Percentiles rank a stretch among this genome's conserved stretches.
Conservation (phyloP, 129 eudicot species). For the Flaveria ramosissima region DNA sequence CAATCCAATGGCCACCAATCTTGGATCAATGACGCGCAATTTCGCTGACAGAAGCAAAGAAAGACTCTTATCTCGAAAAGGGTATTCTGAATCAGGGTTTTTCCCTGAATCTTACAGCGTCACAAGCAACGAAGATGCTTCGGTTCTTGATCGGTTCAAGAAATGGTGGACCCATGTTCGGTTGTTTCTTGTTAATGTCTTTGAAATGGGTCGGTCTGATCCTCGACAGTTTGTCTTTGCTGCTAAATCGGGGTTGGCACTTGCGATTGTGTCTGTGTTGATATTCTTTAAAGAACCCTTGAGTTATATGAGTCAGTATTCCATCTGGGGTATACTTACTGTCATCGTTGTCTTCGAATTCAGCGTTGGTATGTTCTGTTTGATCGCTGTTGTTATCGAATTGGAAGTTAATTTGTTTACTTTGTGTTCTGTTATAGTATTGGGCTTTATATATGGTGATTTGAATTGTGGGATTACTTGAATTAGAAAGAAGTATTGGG, state of each 20-base stretch:
- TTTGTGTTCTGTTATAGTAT: neutral
- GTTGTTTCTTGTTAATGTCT: constrained; percentile 37
- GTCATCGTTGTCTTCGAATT: constrained; percentile 95
- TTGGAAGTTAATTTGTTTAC: neutral
- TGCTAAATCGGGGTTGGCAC: constrained; percentile 80
- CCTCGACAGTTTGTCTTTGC: constrained; percentile 83
- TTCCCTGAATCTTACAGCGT: constrained; percentile 37
- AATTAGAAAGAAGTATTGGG: neutral
- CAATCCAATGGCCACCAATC: constrained; percentile 46
- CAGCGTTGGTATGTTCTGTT: constrained; percentile 65
- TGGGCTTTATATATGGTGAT: neutral
- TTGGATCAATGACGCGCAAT: neutral
- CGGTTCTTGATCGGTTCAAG: constrained; percentile 34
- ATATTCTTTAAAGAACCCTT: constrained; percentile 82
- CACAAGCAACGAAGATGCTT: neutral
- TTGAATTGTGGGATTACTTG: neutral
- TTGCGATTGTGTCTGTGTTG: constrained; percentile 77
- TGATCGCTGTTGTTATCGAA: neutral
- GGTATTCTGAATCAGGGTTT: constrained; percentile 40
- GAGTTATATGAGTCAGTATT: constrained; percentile 49
- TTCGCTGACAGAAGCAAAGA: too few relatives aligned
- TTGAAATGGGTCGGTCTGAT: constrained; percentile 79
- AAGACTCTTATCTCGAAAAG: too few relatives aligned
- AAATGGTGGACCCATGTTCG: constrained; percentile 37
- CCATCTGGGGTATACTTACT: constrained; percentile 94